Evolutionary conservation across 2,329 filamentous ascomycete genomes (phyloP), one percentile per base, ranked within the genome.

Genomic region (Chalaropsis thielavioides): DNA sequence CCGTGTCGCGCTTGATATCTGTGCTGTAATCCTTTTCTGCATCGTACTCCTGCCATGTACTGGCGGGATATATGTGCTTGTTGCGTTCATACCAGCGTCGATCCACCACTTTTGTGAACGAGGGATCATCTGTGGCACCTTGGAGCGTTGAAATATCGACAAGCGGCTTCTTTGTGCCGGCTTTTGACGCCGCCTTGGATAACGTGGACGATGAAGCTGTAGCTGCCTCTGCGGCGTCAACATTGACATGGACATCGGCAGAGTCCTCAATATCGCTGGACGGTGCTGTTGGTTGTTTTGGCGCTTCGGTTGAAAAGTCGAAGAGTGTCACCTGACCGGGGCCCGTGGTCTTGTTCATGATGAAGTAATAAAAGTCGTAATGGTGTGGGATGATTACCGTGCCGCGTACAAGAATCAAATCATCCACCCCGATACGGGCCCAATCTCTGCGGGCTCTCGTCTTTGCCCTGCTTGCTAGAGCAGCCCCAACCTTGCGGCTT

Each of bases 31-130:
- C 89, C 74, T 88, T 89, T 68, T 90, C 89, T 0, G 91, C 88
- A 69, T 96, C 92, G 73, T 95, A 99, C 68, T 95, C 89, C 70
- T 92, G 90, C 94, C 94, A 99, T 59, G 92, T 83, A 73, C 90
- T 97, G 22, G 92, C 92, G 0, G 94, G 94, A 73, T 92, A 99
- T 66, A 99, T 97, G 75, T 99, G 94, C 76, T 97, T 99, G 74
- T 97, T 96, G 72, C 86, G 84, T 78, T 96, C 91, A 74, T 96
- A 99, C 94, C 94, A 99, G 67, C 94, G 80, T 67, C 94, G 83
- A 76, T 99, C 92, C 3, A 99, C 92, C 2, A 99, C 92, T 73
- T 96, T 97, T 2, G 92, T 97, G 68, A 88, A 76, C 2, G 82
- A 82, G 0, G 92, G 85, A 70, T 97, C 92, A 68, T 94, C 88